Conservation (phyloP, 2,329 filamentous ascomycete species). For the Stromatinia cepivora region DNA sequence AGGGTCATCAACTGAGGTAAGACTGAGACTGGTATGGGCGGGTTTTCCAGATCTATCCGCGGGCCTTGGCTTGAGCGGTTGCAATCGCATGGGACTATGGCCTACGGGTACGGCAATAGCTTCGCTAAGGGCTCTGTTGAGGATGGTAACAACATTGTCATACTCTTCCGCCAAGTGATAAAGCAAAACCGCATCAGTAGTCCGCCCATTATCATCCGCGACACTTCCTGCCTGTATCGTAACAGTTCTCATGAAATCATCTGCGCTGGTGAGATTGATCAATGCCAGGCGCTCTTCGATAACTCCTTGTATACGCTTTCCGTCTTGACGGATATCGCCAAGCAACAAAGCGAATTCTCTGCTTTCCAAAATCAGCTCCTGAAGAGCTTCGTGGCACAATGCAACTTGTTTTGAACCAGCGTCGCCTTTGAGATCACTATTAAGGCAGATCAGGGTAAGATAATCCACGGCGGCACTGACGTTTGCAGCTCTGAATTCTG, state of each 20-base stretch:
- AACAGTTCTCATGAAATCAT: constrained; percentile 87
- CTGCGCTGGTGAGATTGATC: constrained; percentile 76
- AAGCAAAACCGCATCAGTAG: constrained; percentile 88
- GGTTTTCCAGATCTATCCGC: constrained; percentile 25
- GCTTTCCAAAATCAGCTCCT: constrained; percentile 94
- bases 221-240: constrained; percentile 89
- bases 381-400: constrained; percentile 88
- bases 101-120: constrained; percentile 84
- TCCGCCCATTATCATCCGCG: constrained; percentile 90
- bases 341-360: constrained; percentile 92
- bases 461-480: constrained; percentile 92
- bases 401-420: constrained; percentile 74
- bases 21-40: constrained; percentile 51
- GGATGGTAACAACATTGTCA: constrained; percentile 86
- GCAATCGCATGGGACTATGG: constrained; percentile 71
- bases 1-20: constrained; percentile 68
- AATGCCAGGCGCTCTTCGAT: constrained; percentile 83
- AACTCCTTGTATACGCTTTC: constrained; percentile 78
- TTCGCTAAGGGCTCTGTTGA: constrained; percentile 88
- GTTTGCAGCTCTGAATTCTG: constrained; percentile 89
- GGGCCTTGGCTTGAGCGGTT: constrained; percentile 50
- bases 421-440: constrained; percentile 75
- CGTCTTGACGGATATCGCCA: constrained; percentile 84
- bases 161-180: constrained; percentile 96
- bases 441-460: constrained; percentile 85